These are phyloP conservation scores for Aspergillus sparsus DNA, from an alignment of 495 filamentous ascomycete species.

Conservation along the genomic window DNA sequence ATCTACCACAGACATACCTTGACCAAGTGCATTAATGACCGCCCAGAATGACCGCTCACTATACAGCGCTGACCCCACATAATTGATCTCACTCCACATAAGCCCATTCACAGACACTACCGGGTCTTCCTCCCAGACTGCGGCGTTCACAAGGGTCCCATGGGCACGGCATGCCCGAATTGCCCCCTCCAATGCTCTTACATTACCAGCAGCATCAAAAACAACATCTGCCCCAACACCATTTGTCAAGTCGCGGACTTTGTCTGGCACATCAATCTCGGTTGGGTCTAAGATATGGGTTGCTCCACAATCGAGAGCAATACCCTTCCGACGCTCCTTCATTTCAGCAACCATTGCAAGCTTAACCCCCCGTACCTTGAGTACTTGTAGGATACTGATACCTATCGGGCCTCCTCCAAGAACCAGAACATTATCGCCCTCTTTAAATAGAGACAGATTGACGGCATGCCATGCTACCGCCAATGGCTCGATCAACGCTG, in stretches of 20 bases:
- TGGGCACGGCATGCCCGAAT: conserved; percentile 49
- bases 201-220: conserved; percentile 61
- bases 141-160: conserved; percentile 63
- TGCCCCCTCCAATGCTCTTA: conserved; percentile 50
- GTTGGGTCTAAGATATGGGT: conserved; percentile 56
- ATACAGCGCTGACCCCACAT: conserved; percentile 55
- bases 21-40: conserved; percentile 53
- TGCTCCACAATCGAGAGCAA: conserved; percentile 55
- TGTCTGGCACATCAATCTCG: conserved; percentile 50
- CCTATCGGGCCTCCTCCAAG: conserved; percentile 66
- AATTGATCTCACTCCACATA: conserved; percentile 48
- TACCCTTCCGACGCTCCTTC: conserved; percentile 47
- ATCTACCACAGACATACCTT: conserved; percentile 32
- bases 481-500: conserved; percentile 61
- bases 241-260: conserved; percentile 47
- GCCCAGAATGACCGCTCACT: conserved; percentile 55
- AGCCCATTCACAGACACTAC: conserved; percentile 50
- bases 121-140: conserved; percentile 59
- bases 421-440: conserved; percentile 52
- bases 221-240: conserved; percentile 54
- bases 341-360: conserved; percentile 61
- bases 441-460: conserved; percentile 51
- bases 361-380: conserved; percentile 49
- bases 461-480: conserved; percentile 70
- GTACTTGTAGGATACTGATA: conserved; percentile 58